A percentile compares a stretch with the other conserved stretches of the same genome.
These are phyloP conservation scores for Cucurbita ficifolia DNA, from an alignment of 306 rosid genomes.

Conservation along the genomic window DNA sequence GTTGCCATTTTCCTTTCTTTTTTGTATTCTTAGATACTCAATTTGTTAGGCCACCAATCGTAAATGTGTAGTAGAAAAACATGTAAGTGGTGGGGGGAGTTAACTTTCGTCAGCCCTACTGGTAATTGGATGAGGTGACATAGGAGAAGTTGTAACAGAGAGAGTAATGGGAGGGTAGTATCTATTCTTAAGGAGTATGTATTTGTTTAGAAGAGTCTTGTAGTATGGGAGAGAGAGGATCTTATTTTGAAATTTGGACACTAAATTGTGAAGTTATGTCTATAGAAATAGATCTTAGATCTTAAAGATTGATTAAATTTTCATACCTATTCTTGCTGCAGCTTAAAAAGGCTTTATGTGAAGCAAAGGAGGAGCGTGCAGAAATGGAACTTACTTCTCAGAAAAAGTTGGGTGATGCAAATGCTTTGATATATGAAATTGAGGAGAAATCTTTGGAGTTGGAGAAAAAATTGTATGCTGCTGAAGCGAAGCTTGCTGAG, in stretches of 20 bases:
- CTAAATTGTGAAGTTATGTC: neutral
- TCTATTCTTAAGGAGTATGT: neutral
- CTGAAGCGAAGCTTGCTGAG: constrained; percentile 70
- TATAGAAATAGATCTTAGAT: neutral
- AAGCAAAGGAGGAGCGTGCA: constrained; percentile 37
- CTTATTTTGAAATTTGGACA: neutral
- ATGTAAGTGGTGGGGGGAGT: neutral
- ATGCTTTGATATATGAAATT: constrained; percentile 46
- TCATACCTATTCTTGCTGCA: constrained; percentile 16
- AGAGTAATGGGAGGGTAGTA: neutral
- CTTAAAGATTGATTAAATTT: neutral
- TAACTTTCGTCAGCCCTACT: neutral
- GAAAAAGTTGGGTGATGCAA: constrained; percentile 53
- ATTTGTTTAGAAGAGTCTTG: neutral
- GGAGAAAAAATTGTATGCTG: constrained; percentile 51
- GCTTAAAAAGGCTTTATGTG: constrained; percentile 67
- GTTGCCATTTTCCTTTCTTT: neutral
- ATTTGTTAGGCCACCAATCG: too few relatives aligned
- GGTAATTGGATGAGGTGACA: neutral
- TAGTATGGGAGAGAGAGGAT: neutral
- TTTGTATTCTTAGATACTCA: neutral
- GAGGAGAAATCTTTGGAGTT: constrained; percentile 57
- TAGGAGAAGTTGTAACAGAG: neutral
- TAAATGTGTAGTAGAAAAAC: too few relatives aligned
- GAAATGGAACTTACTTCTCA: constrained; percentile 34